Evolutionary conservation across 2,329 filamentous ascomycete genomes (phyloP).

Genomic region (Kalaharituber pfeilii): DNA sequence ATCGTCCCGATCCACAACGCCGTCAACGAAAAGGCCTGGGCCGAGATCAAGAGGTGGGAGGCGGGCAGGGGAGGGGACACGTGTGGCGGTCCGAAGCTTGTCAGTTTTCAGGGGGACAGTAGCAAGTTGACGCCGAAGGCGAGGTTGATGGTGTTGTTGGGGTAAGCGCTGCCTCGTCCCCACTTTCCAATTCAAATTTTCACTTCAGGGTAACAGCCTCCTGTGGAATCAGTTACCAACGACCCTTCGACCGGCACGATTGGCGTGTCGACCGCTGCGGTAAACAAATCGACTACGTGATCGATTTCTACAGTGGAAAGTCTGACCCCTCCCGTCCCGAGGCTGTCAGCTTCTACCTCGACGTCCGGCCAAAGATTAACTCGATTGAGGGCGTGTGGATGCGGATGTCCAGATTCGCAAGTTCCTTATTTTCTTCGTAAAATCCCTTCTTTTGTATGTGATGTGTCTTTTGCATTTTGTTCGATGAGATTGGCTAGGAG

Average conservation of each 20-base stretch:
- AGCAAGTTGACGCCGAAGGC: constrained; percentile 62
- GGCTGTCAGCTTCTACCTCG: constrained; percentile 44
- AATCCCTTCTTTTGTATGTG: too few relatives aligned
- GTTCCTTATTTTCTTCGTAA: background rate
- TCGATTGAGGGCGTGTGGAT: constrained; percentile 53
- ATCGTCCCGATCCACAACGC: constrained; percentile 97
- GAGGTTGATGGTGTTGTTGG: constrained; percentile 61
- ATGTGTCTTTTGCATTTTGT: too few relatives aligned
- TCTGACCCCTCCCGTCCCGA: constrained; percentile 27
- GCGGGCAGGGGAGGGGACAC: constrained; percentile 22
- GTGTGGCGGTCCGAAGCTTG: constrained; percentile 62
- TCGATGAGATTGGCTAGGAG: too few relatives aligned
- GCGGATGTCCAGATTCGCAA: constrained; percentile 33
- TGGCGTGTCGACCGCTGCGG: constrained; percentile 93
- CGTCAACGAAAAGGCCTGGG: constrained; percentile 92
- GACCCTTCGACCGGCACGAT: constrained; percentile 90
- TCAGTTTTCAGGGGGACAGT: constrained; percentile 63
- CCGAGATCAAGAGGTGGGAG: constrained; percentile 83
- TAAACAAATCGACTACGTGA: constrained; percentile 75
- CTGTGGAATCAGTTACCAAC: constrained; percentile 41
- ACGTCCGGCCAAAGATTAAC: constrained; percentile 46
- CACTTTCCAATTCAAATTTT: background rate
- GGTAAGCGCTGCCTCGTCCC: constrained; percentile 30
- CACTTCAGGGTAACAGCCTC: background rate
- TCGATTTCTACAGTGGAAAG: constrained; percentile 86